phyloP scores from a whole-genome alignment of 2,329 filamentous ascomycete genomes.

The Pyricularia grisea region DNA sequence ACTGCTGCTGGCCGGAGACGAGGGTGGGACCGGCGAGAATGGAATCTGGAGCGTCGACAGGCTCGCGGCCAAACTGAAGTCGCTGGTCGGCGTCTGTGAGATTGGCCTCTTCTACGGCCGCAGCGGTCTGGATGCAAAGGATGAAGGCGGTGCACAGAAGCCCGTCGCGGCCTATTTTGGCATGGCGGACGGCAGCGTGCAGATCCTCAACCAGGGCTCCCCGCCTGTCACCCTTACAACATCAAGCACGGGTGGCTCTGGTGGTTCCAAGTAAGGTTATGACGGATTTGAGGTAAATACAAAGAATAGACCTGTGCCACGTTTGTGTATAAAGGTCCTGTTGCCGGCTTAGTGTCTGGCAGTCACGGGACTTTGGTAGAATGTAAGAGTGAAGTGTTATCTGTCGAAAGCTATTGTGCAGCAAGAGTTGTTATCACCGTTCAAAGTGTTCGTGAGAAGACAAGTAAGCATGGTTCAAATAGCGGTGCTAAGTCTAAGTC shows the following conservation, averaged over 20 bases:
- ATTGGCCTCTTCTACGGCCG: slow-evolving; percentile 82
- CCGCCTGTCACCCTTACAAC: slow-evolving; percentile 3
- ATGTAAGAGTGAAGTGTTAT: background rate
- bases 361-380: background rate
- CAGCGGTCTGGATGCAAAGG: slow-evolving; percentile 59
- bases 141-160: slow-evolving; percentile 68
- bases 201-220: slow-evolving; percentile 26
- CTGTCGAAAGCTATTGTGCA: background rate
- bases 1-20: slow-evolving; percentile 50
- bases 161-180: slow-evolving; percentile 94
- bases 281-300: background rate
- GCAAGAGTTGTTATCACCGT: background rate
- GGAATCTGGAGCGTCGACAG: slow-evolving; percentile 73
- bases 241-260: background rate
- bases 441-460: background rate
- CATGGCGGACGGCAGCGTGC: slow-evolving; percentile 65
- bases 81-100: slow-evolving; percentile 79
- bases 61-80: slow-evolving; percentile 66
- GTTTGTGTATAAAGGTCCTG: background rate
- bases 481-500: background rate
- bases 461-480: background rate
- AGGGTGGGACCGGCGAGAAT: slow-evolving; percentile 32
- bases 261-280: background rate
- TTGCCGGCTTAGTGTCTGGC: background rate
- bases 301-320: background rate